A percentile compares a stretch with the other conserved stretches of the same genome.
These are phyloP conservation scores for Stereocaulon alpinum DNA, from an alignment of 495 filamentous ascomycete genomes.

Conservation along the genomic window DNA sequence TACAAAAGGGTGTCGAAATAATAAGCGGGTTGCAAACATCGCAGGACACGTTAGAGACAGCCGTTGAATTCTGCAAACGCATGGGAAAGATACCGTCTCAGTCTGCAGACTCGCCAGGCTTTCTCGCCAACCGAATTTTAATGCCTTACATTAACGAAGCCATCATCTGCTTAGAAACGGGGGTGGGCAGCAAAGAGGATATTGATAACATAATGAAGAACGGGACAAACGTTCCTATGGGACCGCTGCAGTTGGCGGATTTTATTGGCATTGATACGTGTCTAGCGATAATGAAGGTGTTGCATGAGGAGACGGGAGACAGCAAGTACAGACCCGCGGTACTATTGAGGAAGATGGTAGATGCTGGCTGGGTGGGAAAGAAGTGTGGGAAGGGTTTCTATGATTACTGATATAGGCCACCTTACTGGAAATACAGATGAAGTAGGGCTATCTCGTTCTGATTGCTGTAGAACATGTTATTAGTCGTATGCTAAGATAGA, in stretches of 20 bases:
- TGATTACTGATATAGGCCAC: conserved; percentile 46
- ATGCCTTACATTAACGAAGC: conserved; percentile 99
- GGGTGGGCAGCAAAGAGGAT: conserved; percentile 73
- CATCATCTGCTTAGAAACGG: conserved; percentile 90
- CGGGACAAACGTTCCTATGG: conserved; percentile 97
- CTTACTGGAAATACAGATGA: too few species aligned
- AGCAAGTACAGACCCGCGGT: conserved; percentile 88
- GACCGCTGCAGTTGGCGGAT: conserved; percentile 83
- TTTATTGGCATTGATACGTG: conserved; percentile 98
- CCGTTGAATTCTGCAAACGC: conserved; percentile 69
- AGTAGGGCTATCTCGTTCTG: too few species aligned
- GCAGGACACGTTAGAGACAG: conserved; percentile 63
- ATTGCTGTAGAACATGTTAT: too few species aligned
- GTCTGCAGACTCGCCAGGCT: conserved; percentile 83
- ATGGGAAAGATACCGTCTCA: conserved; percentile 91
- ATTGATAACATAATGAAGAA: conserved; percentile 99
- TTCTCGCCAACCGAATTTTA: conserved; percentile 90
- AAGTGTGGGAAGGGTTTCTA: conserved; percentile 97
- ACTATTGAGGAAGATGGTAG: conserved; percentile 85
- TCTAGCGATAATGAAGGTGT: conserved; percentile 90
- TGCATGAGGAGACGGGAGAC: conserved; percentile 86
- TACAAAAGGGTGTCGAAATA: conserved; percentile 97
- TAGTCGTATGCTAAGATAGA: too few species aligned
- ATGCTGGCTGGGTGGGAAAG: conserved; percentile 96
- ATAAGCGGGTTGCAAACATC: conserved; percentile 91